Percentiles rank a stretch among this genome's conserved stretches.
These are phyloP conservation scores for Eutypa lata DNA, from an alignment of 2,329 filamentous ascomycete species.

Conservation along the genomic window DNA sequence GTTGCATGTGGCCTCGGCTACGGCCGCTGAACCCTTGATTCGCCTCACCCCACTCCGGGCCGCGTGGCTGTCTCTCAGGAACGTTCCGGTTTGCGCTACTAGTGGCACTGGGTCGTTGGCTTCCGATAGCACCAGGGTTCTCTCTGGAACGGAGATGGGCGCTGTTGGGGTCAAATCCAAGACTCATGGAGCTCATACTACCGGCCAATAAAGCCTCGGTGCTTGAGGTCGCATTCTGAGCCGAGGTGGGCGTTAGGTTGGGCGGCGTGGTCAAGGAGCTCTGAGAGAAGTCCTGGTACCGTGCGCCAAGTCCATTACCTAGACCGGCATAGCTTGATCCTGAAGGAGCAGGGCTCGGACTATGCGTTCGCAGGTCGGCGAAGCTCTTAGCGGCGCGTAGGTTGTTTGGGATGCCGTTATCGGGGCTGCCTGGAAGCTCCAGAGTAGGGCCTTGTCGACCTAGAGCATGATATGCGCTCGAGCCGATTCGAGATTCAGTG, in stretches of 20 bases:
- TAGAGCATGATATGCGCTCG: slow-evolving; percentile 70
- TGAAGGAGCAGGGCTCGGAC: slow-evolving; percentile 86
- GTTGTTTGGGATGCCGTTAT: slow-evolving; percentile 66
- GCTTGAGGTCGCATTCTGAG: slow-evolving; percentile 28
- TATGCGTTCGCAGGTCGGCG: slow-evolving; percentile 91
- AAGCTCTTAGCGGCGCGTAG: slow-evolving; percentile 94
- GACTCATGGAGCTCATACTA: slow-evolving; percentile 41
- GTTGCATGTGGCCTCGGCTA: slow-evolving; percentile 57
- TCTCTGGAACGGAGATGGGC: slow-evolving; percentile 40
- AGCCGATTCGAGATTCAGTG: slow-evolving; percentile 65
- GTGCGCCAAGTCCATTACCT: slow-evolving; percentile 43
- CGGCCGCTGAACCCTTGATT: slow-evolving; percentile 50
- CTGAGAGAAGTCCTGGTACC: slow-evolving; percentile 30
- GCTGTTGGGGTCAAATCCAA: slow-evolving; percentile 47
- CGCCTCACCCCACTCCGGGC: slow-evolving; percentile 58
- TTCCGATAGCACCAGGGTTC: slow-evolving; percentile 61
- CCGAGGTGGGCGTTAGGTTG: slow-evolving; percentile 31
- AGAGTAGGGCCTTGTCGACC: slow-evolving; percentile 82
- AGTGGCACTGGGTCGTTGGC: slow-evolving; percentile 56
- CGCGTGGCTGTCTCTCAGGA: slow-evolving; percentile 62
- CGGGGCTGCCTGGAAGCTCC: slow-evolving; percentile 79
- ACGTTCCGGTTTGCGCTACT: slow-evolving; percentile 40
- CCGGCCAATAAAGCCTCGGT: slow-evolving; percentile 29
- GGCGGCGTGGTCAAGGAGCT: slow-evolving; percentile 29
- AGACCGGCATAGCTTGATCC: slow-evolving; percentile 72